A percentile compares a stretch with the other conserved stretches of the same genome.
Conservation (phyloP, 495 filamentous ascomycete genomes). For the Parmelia sp. region DNA sequence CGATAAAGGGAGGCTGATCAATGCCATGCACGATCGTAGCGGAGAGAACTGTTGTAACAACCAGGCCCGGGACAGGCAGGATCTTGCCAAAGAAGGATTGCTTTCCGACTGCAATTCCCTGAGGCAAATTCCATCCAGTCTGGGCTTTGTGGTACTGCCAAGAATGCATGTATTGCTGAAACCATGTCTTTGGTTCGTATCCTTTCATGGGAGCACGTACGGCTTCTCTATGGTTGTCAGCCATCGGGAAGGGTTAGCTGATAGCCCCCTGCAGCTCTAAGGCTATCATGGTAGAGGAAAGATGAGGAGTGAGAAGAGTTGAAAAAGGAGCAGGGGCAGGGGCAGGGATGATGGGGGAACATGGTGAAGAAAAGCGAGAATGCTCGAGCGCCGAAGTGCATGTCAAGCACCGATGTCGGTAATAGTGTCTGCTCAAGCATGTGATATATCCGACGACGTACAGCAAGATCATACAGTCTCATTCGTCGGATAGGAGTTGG, state of each 20-base stretch:
- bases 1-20: neutral
- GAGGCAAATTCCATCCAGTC: neutral
- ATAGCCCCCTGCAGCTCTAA: neutral
- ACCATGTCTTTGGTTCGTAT: neutral
- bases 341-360: neutral
- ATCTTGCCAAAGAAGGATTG: conserved; percentile 8
- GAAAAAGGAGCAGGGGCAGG: too few relatives aligned
- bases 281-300: neutral
- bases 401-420: neutral
- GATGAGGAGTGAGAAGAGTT: neutral
- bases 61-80: neutral
- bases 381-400: neutral
- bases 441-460: neutral
- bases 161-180: neutral
- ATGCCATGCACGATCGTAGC: neutral
- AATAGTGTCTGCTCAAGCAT: neutral
- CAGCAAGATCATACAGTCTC: neutral
- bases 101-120: neutral
- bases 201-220: neutral
- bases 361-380: neutral
- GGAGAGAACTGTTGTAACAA: conserved; percentile 2
- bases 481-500: neutral
- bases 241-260: neutral
- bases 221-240: neutral
- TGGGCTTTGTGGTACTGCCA: neutral